These are phyloP conservation scores for Schizopora paradoxa DNA, from an alignment of 1,284 basidiomycete genomes.

Conservation along the genomic window DNA sequence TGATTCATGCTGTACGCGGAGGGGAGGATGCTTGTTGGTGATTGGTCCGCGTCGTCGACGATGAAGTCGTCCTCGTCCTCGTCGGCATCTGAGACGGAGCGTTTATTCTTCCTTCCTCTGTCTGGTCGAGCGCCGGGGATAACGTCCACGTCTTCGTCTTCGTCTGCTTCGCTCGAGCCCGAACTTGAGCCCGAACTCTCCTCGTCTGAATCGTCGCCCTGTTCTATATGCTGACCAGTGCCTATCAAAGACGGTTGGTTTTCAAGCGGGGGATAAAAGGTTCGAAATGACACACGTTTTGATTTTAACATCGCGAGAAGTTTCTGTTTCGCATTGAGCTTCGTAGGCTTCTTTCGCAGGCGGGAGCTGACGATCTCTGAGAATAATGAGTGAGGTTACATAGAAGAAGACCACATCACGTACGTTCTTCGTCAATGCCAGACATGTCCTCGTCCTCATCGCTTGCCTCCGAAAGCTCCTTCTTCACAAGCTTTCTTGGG, in stretches of 20 bases:
- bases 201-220: conserved; percentile 33
- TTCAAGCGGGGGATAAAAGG: not conserved
- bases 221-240: conserved; percentile 40
- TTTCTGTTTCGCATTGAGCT: conserved; percentile 53
- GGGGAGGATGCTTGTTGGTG: conserved; percentile 48
- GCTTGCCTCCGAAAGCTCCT: conserved; percentile 39
- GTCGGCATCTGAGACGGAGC: conserved; percentile 29
- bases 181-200: no score
- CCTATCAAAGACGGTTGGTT: conserved; percentile 3
- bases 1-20: conserved; percentile 71
- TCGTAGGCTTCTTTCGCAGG: conserved; percentile 49
- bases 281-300: conserved; percentile 26
- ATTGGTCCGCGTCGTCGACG: conserved; percentile 60
- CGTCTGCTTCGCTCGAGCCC: conserved; percentile 32
- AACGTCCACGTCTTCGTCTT: conserved; percentile 27
- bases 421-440: conserved; percentile 57
- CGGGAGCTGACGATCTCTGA: conserved; percentile 60
- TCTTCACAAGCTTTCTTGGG: conserved; percentile 31
- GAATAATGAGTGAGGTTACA: not conserved
- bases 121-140: conserved; percentile 27
- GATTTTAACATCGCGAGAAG: conserved; percentile 64
- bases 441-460: conserved; percentile 46
- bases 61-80: conserved; percentile 57
- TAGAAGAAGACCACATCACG: conserved; percentile 22
- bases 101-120: conserved; percentile 20